These are phyloP conservation scores for Chrysochromulina tobinii DNA, from an alignment of 78 protist species.

Conservation along the genomic window DNA sequence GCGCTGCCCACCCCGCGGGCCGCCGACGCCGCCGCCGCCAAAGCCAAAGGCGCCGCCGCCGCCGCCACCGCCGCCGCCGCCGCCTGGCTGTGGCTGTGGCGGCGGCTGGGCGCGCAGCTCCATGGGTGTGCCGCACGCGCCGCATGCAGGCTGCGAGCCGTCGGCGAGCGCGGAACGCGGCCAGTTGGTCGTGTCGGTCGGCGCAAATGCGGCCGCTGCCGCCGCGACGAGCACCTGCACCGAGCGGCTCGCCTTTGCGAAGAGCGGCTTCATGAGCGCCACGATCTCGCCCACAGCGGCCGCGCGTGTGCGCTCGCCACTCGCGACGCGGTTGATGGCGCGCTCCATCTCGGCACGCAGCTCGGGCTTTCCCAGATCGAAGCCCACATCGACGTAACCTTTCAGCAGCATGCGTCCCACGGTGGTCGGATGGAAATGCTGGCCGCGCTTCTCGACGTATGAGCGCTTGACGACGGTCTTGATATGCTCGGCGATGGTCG, in stretches of 20 bases:
- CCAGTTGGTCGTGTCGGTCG: background rate
- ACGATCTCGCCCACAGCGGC: background rate
- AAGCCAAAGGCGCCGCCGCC: background rate
- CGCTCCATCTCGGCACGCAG: slow-evolving; percentile 72
- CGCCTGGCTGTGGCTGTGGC: no score
- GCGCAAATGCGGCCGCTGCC: background rate
- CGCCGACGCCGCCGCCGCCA: background rate
- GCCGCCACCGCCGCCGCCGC: slow-evolving; percentile 16
- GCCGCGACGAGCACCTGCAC: background rate
- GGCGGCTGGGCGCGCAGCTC: background rate
- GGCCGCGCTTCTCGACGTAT: slow-evolving; percentile 63
- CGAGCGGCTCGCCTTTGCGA: background rate
- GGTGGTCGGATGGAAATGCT: slow-evolving; percentile 68
- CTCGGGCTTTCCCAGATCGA: slow-evolving; percentile 63
- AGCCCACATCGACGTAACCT: slow-evolving; percentile 84
- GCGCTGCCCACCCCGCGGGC: background rate
- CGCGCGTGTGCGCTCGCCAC: slow-evolving; percentile 22
- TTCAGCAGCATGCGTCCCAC: slow-evolving; percentile 89
- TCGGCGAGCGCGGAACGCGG: background rate
- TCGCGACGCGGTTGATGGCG: slow-evolving; percentile 41
- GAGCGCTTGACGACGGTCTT: slow-evolving; percentile 78
- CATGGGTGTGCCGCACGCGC: background rate
- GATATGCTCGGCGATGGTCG: slow-evolving; percentile 98
- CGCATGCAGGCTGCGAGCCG: background rate
- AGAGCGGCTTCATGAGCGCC: background rate